A percentile compares a stretch with the other conserved stretches of the same genome.
phyloP scores from a whole-genome alignment of 2,329 filamentous ascomycete genomes.

The Colletotrichum sp. region DNA sequence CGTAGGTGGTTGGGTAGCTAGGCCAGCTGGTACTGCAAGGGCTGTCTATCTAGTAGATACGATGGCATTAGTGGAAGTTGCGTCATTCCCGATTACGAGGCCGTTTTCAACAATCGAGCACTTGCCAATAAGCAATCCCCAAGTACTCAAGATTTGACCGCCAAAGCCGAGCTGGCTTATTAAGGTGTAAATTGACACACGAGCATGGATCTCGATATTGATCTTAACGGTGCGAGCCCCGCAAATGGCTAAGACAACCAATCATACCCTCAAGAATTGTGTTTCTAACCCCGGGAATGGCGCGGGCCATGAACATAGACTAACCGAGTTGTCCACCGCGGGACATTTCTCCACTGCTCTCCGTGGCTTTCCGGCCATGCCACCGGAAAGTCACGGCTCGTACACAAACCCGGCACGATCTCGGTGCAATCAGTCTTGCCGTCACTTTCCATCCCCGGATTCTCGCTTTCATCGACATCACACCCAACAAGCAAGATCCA shows the following conservation, averaged over 20 bases:
- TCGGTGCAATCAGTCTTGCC: background rate
- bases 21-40: background rate
- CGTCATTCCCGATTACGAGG: background rate
- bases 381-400: background rate
- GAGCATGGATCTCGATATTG: background rate
- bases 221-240: too few species aligned
- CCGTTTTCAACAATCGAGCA: background rate
- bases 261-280: too few species aligned
- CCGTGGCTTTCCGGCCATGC: background rate
- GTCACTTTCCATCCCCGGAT: background rate
- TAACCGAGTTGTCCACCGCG: too few species aligned
- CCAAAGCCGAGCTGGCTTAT: background rate
- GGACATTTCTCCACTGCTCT: background rate
- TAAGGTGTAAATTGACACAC: background rate
- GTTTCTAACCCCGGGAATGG: background rate
- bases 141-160: background rate
- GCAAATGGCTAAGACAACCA: background rate
- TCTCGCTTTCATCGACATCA: background rate
- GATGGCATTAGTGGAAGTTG: background rate
- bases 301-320: background rate
- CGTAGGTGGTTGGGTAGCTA: background rate
- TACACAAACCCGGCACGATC: background rate
- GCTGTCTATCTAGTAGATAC: background rate
- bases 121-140: background rate
- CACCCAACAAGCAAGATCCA: background rate